Evolutionary conservation across 2,329 filamentous ascomycete species (phyloP), one percentile per base, ranked within the genome.

Genomic region (Pseudogymnoascus sp.): DNA sequence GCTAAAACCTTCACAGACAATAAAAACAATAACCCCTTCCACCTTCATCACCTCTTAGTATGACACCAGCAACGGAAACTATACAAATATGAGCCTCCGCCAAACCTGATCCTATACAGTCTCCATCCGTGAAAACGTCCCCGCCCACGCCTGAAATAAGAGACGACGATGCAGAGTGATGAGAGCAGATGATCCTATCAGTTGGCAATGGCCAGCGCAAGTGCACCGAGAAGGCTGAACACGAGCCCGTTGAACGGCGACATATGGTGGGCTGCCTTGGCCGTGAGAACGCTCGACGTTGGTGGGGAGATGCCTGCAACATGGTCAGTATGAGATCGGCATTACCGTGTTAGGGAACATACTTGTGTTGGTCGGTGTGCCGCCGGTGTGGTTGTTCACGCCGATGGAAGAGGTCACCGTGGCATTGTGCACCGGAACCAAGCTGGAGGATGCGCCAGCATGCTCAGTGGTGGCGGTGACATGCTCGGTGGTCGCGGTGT

Each of bases 21-120:
- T 33, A 56, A 33, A 56, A 33, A 56, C 28, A 56, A 56, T 56
- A 16, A 33, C 25, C 28, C 40, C n/a, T 56, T 33, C 28, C 50
- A 56, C 50, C 28, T 56, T 56, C 50, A 8, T n/a, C 50, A 18
- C n/a, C 50, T 31, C 50, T 7, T 33, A 56, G 28, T 33, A 56
- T 56, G 25, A 56, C 28, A 18, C 50, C 50, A 56, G 50, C 50
- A 56, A 33, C 50, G 50, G 50, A 56, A 56, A 56, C 28, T 56
- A 56, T 56, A 56, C 50, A 56, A 56, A 56, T 56, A 56, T 56
- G 10, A 56, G 50, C 50, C 50, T 56, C 50, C 50, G 50, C 50
- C n/a, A 56, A 33, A 33, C 50, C 50, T 56, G 50, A 56, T 56
- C 28, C 47, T 56, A 56, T 56, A 56, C 47, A 56, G 33, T 56